phyloP scores from a whole-genome alignment of 495 filamentous ascomycete species.

The Xylaria palmicola region DNA sequence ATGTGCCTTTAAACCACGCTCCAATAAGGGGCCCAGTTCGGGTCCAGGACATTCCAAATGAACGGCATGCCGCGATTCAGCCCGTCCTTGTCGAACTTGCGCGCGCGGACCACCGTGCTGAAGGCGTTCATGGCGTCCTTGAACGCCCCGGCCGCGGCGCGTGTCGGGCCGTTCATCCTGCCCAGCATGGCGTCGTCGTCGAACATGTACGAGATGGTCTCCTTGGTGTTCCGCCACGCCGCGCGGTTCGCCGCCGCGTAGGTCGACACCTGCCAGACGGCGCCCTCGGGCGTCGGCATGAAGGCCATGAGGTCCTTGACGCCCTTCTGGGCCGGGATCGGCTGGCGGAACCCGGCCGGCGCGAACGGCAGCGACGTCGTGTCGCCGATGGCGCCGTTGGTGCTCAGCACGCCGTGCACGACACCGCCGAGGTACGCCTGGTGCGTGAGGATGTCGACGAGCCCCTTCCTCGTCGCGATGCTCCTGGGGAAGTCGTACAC shows the following conservation, averaged over 20 bases:
- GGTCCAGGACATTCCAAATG: conserved; percentile 35
- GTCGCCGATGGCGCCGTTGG: conserved; percentile 22
- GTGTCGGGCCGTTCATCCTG: conserved; percentile 19
- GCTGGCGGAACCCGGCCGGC: conserved; percentile 33
- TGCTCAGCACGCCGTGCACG: conserved; percentile 36
- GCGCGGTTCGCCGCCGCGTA: conserved; percentile 20
- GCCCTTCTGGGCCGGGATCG: conserved; percentile 34
- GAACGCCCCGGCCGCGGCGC: conserved; percentile 16
- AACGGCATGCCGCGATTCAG: conserved; percentile 42
- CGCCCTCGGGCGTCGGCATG: conserved; percentile 23
- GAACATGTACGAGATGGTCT: conserved; percentile 35
- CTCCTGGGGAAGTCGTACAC: conserved; percentile 27
- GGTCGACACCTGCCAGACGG: conserved; percentile 7
- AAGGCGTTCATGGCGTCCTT: conserved; percentile 26
- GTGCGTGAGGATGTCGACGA: conserved; percentile 38
- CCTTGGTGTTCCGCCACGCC: conserved; percentile 17
- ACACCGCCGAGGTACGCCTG: conserved; percentile 17
- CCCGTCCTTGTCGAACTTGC: conserved; percentile 33
- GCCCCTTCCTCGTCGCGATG: conserved; percentile 12
- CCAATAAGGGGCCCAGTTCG: conserved; percentile 24
- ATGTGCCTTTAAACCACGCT: conserved; percentile 1
- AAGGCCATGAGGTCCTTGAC: conserved; percentile 27
- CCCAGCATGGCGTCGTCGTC: conserved; percentile 23
- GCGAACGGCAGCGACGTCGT: conserved; percentile 35
- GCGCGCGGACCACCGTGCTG: conserved; percentile 25